Evolutionary conservation across 805 yeast genomes (phyloP).

Genomic region (Candida sakaeoensis): DNA sequence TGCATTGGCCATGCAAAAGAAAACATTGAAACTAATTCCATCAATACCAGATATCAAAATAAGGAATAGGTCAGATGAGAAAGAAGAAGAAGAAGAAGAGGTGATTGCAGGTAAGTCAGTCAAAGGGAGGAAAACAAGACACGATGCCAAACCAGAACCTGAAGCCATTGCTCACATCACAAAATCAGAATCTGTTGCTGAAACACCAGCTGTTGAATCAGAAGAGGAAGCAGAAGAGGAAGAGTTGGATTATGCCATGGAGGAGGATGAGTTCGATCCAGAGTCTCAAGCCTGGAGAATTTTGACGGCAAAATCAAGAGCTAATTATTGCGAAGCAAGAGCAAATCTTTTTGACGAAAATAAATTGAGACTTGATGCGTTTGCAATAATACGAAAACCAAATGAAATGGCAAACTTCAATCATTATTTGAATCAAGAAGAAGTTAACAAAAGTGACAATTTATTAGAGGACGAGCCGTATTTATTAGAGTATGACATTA

Average conservation of each 20-base stretch:
- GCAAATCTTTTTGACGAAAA: constrained; percentile 59
- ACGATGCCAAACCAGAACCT: constrained; percentile 30
- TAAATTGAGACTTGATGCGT: constrained; percentile 59
- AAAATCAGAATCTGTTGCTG: constrained; percentile 12
- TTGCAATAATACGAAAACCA: constrained; percentile 65
- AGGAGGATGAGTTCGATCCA: constrained; percentile 56
- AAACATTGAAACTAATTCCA: constrained; percentile 70
- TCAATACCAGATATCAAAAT: constrained; percentile 86
- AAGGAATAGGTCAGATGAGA: constrained; percentile 68
- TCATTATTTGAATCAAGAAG: constrained; percentile 40
- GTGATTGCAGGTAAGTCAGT: constrained; percentile 31
- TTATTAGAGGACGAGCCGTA: constrained; percentile 55
- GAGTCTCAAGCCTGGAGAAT: constrained; percentile 82
- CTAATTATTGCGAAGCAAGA: constrained; percentile 68
- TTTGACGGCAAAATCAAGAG: constrained; percentile 74
- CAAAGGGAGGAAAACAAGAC: constrained; percentile 39
- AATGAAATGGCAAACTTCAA: constrained; percentile 62
- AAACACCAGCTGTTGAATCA: constrained; percentile 13
- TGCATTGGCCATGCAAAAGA: constrained; percentile 95
- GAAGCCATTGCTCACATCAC: constrained; percentile 17
- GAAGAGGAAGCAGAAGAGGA: constrained; percentile 19
- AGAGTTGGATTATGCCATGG: constrained; percentile 39
- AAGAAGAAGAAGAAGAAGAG: constrained; percentile 48
- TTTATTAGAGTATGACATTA: constrained; percentile 77
- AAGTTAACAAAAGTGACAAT: constrained; percentile 41